Evolutionary conservation across 2,329 filamentous ascomycete species (phyloP).

Genomic region (Fusarium aywerte): DNA sequence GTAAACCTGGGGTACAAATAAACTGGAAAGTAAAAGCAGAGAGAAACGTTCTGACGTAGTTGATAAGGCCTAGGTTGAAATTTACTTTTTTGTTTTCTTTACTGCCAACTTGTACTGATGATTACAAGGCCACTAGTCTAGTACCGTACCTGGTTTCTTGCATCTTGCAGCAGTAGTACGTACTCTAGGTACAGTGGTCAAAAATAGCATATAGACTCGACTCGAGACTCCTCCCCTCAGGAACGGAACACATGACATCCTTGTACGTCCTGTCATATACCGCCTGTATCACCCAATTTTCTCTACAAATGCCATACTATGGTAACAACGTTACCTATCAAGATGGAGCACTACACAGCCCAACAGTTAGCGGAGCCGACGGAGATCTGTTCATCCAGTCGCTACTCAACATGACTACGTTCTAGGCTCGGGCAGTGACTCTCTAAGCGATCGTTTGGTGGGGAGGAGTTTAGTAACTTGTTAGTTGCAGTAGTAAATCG

Average conservation of each 20-base stretch:
- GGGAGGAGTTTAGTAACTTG: neutral
- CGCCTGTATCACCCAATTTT: constrained; percentile 20
- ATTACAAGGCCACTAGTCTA: no score
- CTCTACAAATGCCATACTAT: constrained; percentile 5
- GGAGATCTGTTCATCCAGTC: neutral
- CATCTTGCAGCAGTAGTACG: constrained; percentile 5
- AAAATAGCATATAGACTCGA: constrained; percentile 29
- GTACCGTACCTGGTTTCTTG: constrained; percentile 9
- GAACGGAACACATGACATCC: constrained; percentile 22
- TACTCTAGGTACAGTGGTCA: constrained; percentile 19
- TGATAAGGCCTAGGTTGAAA: neutral
- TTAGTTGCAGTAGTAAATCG: constrained; percentile 7
- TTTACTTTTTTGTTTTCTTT: neutral
- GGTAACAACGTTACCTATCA: constrained; percentile 2
- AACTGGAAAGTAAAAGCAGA: neutral
- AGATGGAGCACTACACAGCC: constrained; percentile 7
- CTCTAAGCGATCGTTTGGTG: neutral
- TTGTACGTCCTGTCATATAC: constrained; percentile 1
- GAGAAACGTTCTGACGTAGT: neutral
- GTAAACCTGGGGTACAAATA: neutral
- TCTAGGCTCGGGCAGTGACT: neutral
- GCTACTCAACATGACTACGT: neutral
- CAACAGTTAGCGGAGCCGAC: constrained; percentile 9
- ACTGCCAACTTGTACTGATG: neutral
- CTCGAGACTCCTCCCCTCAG: neutral